Percentiles rank a stretch among this genome's conserved stretches.
phyloP scores from a whole-genome alignment of 805 yeast species.

The Metschnikowia kofuensis region DNA sequence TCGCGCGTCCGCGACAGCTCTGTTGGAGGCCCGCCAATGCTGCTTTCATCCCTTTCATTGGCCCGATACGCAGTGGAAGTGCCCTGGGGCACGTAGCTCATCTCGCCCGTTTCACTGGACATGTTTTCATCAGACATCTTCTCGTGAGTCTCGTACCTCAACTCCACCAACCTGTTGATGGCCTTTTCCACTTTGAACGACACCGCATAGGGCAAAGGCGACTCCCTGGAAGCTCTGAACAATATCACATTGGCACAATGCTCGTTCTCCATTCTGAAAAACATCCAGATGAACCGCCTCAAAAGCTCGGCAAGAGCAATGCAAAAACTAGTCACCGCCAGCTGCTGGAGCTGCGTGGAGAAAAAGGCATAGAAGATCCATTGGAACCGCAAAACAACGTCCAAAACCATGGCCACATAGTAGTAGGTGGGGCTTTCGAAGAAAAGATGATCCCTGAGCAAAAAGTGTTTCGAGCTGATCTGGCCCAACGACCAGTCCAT shows the following conservation, averaged over 20 bases:
- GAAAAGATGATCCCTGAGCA: slow-evolving; percentile 71
- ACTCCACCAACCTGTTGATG: slow-evolving; percentile 34
- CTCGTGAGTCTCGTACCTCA: slow-evolving; percentile 23
- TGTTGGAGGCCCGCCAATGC: slow-evolving; percentile 4
- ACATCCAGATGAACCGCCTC: slow-evolving; percentile 85
- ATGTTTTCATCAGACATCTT: slow-evolving; percentile 11
- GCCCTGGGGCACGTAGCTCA: slow-evolving; percentile 2
- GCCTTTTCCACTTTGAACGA: slow-evolving; percentile 33
- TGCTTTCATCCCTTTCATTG: slow-evolving; percentile 1
- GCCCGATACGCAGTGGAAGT: slow-evolving; percentile 1
- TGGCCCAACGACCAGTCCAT: slow-evolving; percentile 96
- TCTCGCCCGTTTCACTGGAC: slow-evolving; percentile 1
- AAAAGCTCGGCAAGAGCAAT: slow-evolving; percentile 80
- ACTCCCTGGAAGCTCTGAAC: slow-evolving; percentile 83
- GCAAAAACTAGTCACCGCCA: slow-evolving; percentile 80
- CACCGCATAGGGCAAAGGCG: slow-evolving; percentile 75
- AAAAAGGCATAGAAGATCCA: slow-evolving; percentile 90
- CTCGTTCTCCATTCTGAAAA: slow-evolving; percentile 93
- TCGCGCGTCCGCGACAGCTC: slow-evolving; percentile 7
- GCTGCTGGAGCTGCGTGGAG: slow-evolving; percentile 74
- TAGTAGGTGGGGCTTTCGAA: slow-evolving; percentile 56
- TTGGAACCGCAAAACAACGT: slow-evolving; percentile 76
- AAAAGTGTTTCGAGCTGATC: slow-evolving; percentile 50
- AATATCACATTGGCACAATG: slow-evolving; percentile 87
- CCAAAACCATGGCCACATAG: slow-evolving; percentile 70